Percentiles rank a stretch among this genome's conserved stretches.
phyloP scores from a whole-genome alignment of 805 yeast species.

The Lachancea nothofagi region DNA sequence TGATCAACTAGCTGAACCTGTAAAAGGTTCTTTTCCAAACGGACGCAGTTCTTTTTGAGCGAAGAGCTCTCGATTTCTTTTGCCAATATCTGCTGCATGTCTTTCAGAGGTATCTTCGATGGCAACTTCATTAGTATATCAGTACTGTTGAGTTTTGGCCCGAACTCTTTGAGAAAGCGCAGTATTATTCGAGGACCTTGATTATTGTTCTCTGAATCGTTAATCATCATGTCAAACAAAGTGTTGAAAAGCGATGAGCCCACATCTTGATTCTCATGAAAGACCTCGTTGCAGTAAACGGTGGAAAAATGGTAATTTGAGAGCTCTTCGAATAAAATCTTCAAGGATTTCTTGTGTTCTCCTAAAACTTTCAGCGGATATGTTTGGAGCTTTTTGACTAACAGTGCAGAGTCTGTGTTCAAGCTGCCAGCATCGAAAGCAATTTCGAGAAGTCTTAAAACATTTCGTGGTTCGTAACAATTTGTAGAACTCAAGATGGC shows the following conservation, averaged over 20 bases:
- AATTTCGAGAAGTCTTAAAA: slow-evolving; percentile 23
- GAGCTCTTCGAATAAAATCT: slow-evolving; percentile 52
- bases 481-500: slow-evolving; percentile 33
- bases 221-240: slow-evolving; percentile 36
- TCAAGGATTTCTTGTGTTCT: slow-evolving; percentile 58
- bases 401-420: slow-evolving; percentile 9
- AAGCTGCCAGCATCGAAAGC: slow-evolving; percentile 11
- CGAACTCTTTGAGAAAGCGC: slow-evolving; percentile 25
- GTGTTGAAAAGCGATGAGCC: slow-evolving; percentile 42
- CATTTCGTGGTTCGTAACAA: slow-evolving; percentile 37
- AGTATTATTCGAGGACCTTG: slow-evolving; percentile 8
- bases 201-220: slow-evolving; percentile 25
- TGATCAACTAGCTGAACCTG: slow-evolving; percentile 49
- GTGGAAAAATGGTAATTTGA: slow-evolving; percentile 55
- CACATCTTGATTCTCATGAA: slow-evolving; percentile 30
- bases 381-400: slow-evolving; percentile 35
- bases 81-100: slow-evolving; percentile 41
- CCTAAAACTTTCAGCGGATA: slow-evolving; percentile 54
- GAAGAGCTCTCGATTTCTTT: slow-evolving; percentile 40
- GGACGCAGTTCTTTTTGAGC: slow-evolving; percentile 36
- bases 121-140: slow-evolving; percentile 49
- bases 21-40: slow-evolving; percentile 43
- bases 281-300: slow-evolving; percentile 51
- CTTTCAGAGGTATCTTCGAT: slow-evolving; percentile 38
- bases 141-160: slow-evolving; percentile 18